Base-by-base conservation (phyloP, 331 rosid genomes). In the Acacia concinna region DNA sequence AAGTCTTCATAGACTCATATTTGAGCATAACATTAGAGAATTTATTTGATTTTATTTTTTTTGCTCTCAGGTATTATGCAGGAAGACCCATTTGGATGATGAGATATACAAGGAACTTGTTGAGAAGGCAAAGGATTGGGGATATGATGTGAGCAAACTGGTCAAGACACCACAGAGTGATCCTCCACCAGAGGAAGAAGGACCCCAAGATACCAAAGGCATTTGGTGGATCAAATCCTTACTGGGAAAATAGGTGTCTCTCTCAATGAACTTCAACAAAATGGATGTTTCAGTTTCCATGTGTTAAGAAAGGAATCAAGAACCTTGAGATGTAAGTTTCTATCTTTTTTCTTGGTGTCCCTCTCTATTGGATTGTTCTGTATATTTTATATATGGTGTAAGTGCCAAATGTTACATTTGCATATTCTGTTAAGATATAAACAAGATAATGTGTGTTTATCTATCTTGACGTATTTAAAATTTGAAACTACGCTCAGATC, bases 211-310 rank as follows among this genome's bases (percentile, higher is more conserved):
- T 82, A 95, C 93, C 77, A 93, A 89, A 90, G 99, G 99, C 57
- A 49, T 89, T 31, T 95, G 99, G 99, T 95, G 98, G 98, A 0
- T 95, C 86, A 93, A 93, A 75, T 95, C 99, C 78, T 4, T 95
- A 27, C 1, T 95, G 0, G 99, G 97, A 79, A 89, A 83, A 79
- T 90, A 88, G 86, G 30, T 30, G 13, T 20, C 67, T 5, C 12
- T 20, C 67, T 30, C 40, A 34, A 65, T 34, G 57, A 47, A 31
- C 75, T 37, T 79, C 46, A 38, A 38, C 41, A 38, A 69, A 6
- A 62, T 56, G 44, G 2, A 38, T 32, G 51, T 62, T 52, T 64
- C 65, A 46, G 28, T 62, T 67, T 56, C 59, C 11, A 63, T 23
- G 54, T 85, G 37, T 35, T 60, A 71, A 85, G 78, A 57, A 69